Base-by-base conservation (phyloP, 2,329 filamentous ascomycete genomes). In the Microsporum canis region DNA sequence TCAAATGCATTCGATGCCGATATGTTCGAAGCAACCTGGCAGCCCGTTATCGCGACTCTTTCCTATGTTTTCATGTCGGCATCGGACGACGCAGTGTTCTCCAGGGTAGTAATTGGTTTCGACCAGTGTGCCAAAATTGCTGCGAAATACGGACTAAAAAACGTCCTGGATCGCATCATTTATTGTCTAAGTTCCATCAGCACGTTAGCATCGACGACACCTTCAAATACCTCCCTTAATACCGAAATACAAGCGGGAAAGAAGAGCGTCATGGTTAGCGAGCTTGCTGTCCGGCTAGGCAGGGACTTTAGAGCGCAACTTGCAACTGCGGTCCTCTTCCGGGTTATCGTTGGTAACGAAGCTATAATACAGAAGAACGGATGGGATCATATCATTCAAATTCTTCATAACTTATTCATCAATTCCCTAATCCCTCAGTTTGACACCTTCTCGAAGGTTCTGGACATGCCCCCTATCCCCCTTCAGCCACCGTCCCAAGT, bases 51-150 rank as follows among this genome's bases (percentile, higher is more conserved):
- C 41, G 91, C 94, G 2, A 97, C 95, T 0, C 78, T 99, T 60
- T 95, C 94, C 10, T 99, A 97, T 71, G 94, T 99, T 2, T 99
- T 99, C 77, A 95, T 97, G 87, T 97, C 92, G 39, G 95, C 95
- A 14, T 95, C 91, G 0, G 95, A 99, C 70, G 94, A 99, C 72
- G 84, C 92, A 0, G 94, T 99, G 2, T 99, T 96, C 71, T 89
- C 89, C 39, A 85, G 94, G 63, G 88, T 99, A 17, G 90, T 97
- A 33, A 89, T 89, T 56, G 94, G 94, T 1, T 99, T 99, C 69
- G 90, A 96, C 68, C 92, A 99, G 73, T 97, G 92, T 72, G 91
- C 94, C 17, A 87, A 89, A 63, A 95, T 99, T 66, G 92, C 94
- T 4, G 86, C 89, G 5, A 88, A 85, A 69, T 92, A 96, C 73